Base-by-base conservation (phyloP, 192 early-diverging fungal genomes). In the Entomortierella chlamydospora region DNA sequence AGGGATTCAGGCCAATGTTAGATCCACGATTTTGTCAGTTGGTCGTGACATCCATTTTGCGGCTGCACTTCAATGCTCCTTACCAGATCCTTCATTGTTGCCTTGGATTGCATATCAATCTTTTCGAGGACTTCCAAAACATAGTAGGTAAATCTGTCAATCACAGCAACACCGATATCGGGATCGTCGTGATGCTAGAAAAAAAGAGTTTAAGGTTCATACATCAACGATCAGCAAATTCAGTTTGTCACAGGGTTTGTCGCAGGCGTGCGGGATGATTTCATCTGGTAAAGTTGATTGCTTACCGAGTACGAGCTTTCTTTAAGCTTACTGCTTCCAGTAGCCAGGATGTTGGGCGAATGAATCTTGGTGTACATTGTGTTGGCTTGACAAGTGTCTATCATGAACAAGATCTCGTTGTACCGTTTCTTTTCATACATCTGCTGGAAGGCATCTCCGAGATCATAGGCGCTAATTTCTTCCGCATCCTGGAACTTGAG, bases 401-500 rank as follows among this genome's bases (percentile, higher is more conserved):
- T 94, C 88, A 99, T 93, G 81, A 99, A 98, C 65, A 99, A 87
- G n/a, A 99, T 92, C 86, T 99, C 98, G 76, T 96, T 91, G 82
- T 99, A 99, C 86, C 93, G 83, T 76, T 92, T 90, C 82, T 98
- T 97, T 84, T 99, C 96, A 81, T 89, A 91, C 98, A 99, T 98
- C 83, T 99, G 98, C 61, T 93, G 90, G 79, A 99, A 96, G 22
- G 98, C 95, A 77, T 98, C 97, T 7, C 96, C 96, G 37, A 99
- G 84, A 85, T 99, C 98, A 63, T 96, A 93, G 42, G 93, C 92
- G 63, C 95, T 93, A 61, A 99, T 94, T 82, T 99, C 98, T 81
- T 99, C 98, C 31, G 93, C 90, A 83, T 99, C 98, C 79, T 98
- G 98, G 83, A 99, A 98, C 84, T 99, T 99, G 67, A 99, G 81